Percentiles rank a stretch among this genome's conserved stretches.
These are phyloP conservation scores for Magnaporthiopsis rhizophila DNA, from an alignment of 2,329 filamentous ascomycete genomes.

Conservation along the genomic window DNA sequence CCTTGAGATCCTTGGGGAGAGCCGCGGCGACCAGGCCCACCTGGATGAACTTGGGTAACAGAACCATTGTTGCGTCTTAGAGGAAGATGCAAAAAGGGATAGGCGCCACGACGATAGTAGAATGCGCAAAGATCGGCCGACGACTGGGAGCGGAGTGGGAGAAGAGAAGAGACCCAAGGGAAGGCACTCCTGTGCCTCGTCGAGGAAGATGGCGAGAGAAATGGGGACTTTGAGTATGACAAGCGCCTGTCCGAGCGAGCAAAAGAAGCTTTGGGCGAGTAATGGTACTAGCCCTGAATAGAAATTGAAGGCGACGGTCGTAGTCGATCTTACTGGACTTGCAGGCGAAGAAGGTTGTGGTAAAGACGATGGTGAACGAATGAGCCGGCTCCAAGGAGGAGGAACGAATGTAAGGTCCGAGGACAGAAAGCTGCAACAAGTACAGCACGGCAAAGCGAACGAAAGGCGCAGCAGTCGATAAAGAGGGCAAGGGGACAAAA, in stretches of 20 bases:
- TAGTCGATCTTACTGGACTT: neutral
- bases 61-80: constrained; percentile 7
- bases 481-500: neutral
- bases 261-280: neutral
- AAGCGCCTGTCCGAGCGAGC: neutral
- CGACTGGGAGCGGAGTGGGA: neutral
- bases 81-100: neutral
- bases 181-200: neutral
- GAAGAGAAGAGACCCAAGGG: neutral
- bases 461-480: neutral
- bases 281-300: neutral
- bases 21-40: constrained; percentile 14
- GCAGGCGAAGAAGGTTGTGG: neutral
- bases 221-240: neutral
- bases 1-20: constrained; percentile 26
- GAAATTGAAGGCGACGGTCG: neutral
- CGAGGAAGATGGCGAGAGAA: neutral
- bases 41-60: constrained; percentile 21
- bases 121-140: neutral
- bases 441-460: neutral
- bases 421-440: neutral
- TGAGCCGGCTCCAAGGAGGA: neutral
- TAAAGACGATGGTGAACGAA: neutral
- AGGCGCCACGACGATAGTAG: neutral
- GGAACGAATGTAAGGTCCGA: neutral